Percentiles rank a stretch among this genome's conserved stretches.
Conservation (phyloP, 805 yeast genomes). For the Pichia nanzhaoensis region DNA sequence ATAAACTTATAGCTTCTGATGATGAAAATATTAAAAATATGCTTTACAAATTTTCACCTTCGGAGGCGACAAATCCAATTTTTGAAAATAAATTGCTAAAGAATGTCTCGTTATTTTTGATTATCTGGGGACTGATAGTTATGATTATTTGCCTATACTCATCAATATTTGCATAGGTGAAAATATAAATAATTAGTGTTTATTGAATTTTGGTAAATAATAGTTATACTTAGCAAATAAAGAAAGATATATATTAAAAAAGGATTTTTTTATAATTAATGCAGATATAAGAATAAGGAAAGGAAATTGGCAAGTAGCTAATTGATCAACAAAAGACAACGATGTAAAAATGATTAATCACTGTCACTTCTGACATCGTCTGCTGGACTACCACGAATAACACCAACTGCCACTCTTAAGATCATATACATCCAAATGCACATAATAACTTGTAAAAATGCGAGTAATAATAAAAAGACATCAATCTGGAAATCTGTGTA, state of each 20-base stretch:
- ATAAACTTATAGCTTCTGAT: slow-evolving; percentile 38
- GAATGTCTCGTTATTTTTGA: slow-evolving; percentile 32
- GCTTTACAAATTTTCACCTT: slow-evolving; percentile 19
- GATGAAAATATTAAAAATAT: slow-evolving; percentile 14
- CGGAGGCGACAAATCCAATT: slow-evolving; percentile 18
- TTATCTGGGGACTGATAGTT: slow-evolving; percentile 48
- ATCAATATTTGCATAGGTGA: slow-evolving; percentile 33
- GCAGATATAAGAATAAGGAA: too few species aligned
- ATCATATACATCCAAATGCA: slow-evolving; percentile 74
- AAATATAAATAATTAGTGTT: not conserved
- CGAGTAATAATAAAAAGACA: slow-evolving; percentile 48
- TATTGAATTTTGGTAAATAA: not conserved
- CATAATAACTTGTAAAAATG: slow-evolving; percentile 59
- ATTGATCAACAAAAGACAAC: too few species aligned
- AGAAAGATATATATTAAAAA: not conserved
- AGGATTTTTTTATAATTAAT: too few species aligned
- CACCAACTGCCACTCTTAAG: slow-evolving; percentile 59
- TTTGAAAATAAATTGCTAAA: slow-evolving; percentile 19
- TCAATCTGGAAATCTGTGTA: slow-evolving; percentile 41
- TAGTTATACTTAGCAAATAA: not conserved
- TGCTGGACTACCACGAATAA: slow-evolving; percentile 66
- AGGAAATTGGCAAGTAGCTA: not conserved
- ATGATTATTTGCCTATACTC: slow-evolving; percentile 50
- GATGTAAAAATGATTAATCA: slow-evolving; percentile 35
- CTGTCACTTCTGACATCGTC: slow-evolving; percentile 88